These are phyloP conservation scores for Penicillium psychrofluorescens DNA, from an alignment of 495 filamentous ascomycete genomes.

Conservation along the genomic window DNA sequence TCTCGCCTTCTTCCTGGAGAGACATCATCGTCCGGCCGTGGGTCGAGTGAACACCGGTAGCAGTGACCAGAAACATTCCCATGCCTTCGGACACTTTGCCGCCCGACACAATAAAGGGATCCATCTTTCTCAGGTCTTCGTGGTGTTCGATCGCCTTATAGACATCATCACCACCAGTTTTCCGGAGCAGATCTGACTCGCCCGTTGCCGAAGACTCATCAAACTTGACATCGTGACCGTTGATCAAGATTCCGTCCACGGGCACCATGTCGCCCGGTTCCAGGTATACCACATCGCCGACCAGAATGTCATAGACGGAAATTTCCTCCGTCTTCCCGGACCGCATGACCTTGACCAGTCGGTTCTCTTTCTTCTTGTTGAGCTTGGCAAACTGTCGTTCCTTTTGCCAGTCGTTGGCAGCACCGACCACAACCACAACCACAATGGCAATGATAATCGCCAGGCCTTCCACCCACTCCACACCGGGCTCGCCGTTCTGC, in stretches of 20 bases:
- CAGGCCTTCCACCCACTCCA: constrained; percentile 74
- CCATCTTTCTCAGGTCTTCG: constrained; percentile 71
- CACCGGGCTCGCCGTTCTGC: constrained; percentile 41
- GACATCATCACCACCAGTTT: constrained; percentile 68
- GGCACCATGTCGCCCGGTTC: constrained; percentile 87
- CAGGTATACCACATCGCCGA: constrained; percentile 75
- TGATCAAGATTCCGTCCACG: constrained; percentile 69
- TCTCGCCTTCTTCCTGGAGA: constrained; percentile 80
- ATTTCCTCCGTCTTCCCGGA: constrained; percentile 72
- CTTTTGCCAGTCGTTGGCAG: constrained; percentile 66
- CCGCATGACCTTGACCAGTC: constrained; percentile 65
- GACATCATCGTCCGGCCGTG: constrained; percentile 95
- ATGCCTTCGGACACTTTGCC: constrained; percentile 88
- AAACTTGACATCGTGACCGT: constrained; percentile 68
- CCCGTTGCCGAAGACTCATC: constrained; percentile 82
- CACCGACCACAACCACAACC: constrained; percentile 62
- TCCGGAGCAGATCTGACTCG: constrained; percentile 75
- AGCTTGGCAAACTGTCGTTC: constrained; percentile 64
- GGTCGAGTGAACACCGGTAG: constrained; percentile 78
- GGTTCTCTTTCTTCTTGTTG: constrained; percentile 66
- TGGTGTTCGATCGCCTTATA: constrained; percentile 70
- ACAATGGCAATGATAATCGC: constrained; percentile 65
- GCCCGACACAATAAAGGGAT: constrained; percentile 92
- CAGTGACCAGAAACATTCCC: constrained; percentile 79
- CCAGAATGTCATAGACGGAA: constrained; percentile 72